These are phyloP conservation scores for Symbiodinium natans DNA, from an alignment of 73 alveolate genomes.

Conservation along the genomic window DNA sequence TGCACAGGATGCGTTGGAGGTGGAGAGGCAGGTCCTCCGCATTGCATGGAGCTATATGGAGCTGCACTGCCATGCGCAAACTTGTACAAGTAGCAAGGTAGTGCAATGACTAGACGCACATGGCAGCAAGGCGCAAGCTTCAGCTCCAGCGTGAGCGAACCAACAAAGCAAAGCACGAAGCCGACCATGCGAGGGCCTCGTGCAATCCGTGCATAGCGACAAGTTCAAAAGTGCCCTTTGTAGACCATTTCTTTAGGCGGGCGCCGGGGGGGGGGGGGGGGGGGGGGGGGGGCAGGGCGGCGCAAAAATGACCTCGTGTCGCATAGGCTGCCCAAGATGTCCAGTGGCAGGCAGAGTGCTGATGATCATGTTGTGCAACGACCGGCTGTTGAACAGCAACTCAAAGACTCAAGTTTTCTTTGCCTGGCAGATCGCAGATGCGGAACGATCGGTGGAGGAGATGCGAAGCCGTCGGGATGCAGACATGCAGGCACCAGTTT, in stretches of 20 bases:
- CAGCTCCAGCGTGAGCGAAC: constrained; percentile 51
- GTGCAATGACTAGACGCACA: no score
- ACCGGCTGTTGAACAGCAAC: no score
- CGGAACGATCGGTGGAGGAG: constrained; percentile 62
- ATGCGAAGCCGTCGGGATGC: constrained; percentile 52
- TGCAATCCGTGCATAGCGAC: background rate
- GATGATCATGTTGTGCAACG: background rate
- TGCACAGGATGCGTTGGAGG: background rate
- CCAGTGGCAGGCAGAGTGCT: constrained; percentile 22
- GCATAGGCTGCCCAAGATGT: constrained; percentile 68
- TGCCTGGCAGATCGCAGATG: constrained; percentile 48
- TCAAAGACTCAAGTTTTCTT: background rate
- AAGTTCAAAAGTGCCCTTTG: background rate
- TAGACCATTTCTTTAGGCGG: no score
- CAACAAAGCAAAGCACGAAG: constrained; percentile 65
- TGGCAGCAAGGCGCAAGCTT: constrained; percentile 68
- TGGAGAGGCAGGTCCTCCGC: background rate
- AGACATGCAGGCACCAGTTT: constrained; percentile 7
- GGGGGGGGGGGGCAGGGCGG: background rate
- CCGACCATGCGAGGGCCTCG: constrained; percentile 23
- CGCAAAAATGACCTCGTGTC: background rate
- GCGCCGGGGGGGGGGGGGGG: no score
- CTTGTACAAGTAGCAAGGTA: no score
- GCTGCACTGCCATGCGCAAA: no score
- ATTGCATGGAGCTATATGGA: no score